phyloP scores from a whole-genome alignment of 83 land plant genomes.

The Picea abies region DNA sequence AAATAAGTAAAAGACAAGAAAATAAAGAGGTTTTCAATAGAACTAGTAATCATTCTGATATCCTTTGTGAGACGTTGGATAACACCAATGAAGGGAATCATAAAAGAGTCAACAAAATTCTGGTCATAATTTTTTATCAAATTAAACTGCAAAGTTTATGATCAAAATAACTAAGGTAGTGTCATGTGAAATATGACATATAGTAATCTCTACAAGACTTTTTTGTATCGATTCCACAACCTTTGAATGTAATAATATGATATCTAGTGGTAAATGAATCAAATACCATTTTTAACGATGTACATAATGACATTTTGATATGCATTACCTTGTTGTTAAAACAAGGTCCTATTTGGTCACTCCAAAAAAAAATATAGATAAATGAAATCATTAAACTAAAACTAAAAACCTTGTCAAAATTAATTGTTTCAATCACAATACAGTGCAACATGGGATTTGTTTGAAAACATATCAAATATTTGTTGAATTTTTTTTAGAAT shows the following conservation, averaged over 20 bases:
- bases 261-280: slow-evolving; percentile 64
- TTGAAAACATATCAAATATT: slow-evolving; percentile 64
- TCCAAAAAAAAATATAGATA: slow-evolving; percentile 26
- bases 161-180: slow-evolving; percentile 51
- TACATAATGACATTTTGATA: slow-evolving; percentile 86
- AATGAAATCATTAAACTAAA: neutral
- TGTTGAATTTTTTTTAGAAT: slow-evolving; percentile 88
- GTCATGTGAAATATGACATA: slow-evolving; percentile 68
- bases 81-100: slow-evolving; percentile 67
- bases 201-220: slow-evolving; percentile 68
- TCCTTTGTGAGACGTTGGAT: slow-evolving; percentile 87
- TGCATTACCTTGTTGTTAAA: slow-evolving; percentile 86
- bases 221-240: slow-evolving; percentile 92
- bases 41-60: slow-evolving; percentile 52
- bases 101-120: slow-evolving; percentile 67
- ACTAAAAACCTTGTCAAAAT: neutral
- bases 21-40: too few species aligned
- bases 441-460: too few species aligned
- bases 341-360: slow-evolving; percentile 82
- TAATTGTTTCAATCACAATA: neutral
- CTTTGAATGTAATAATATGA: slow-evolving; percentile 28
- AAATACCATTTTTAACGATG: slow-evolving; percentile 88
- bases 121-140: slow-evolving; percentile 60
- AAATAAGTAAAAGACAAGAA: too few species aligned
- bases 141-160: slow-evolving; percentile 80